Evolutionary conservation across 495 filamentous ascomycete species (phyloP), one percentile per base, ranked within the genome.

Genomic region (Pyrenula massariospora): DNA sequence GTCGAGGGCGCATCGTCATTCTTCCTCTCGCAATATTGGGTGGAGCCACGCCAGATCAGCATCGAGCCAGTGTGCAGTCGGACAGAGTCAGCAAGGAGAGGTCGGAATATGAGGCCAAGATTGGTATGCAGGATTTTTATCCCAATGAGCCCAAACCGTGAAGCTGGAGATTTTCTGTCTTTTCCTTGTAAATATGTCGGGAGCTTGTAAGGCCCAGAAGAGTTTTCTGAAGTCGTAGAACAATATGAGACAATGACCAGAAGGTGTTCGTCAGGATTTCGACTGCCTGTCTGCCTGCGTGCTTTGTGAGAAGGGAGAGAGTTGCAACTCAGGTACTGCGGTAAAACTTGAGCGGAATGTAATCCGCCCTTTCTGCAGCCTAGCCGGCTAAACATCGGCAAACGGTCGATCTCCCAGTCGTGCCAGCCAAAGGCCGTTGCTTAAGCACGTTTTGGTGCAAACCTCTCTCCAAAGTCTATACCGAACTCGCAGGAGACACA

Each of bases 1-100:
- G 56, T 0, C 64, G 67, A 50, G 67, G 66, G 11, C 56, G 70
- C 24, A 63, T 72, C 60, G 70, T 72, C 22, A 65, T 72, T 52
- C 67, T 72, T 58, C 68, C 68, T 1, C 48, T 66, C 60, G 12
- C 63, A 59, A 54, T 64, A 62, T 24, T 62, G 47, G n/a, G 55
- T 53, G 10, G 49, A 60, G 24, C 60, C 61, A 21, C 56, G 62
- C 36, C 42, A 19, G 42, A n/a, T n/a, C n/a, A n/a, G n/a, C n/a
- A n/a, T n/a, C n/a, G n/a, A n/a, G n/a, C n/a, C n/a, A n/a, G n/a
- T n/a, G n/a, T n/a, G n/a, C n/a, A n/a, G n/a, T n/a, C n/a, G n/a
- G 31, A 42, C 31, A 42, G 31, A 15, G 31, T 5, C 8, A 42
- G 5, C 31, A 15, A 42, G n/a, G 31, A 42, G 31, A 42, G 31